phyloP scores from a whole-genome alignment of 129 eudicot species.

The Heracleum sosnowskyi region DNA sequence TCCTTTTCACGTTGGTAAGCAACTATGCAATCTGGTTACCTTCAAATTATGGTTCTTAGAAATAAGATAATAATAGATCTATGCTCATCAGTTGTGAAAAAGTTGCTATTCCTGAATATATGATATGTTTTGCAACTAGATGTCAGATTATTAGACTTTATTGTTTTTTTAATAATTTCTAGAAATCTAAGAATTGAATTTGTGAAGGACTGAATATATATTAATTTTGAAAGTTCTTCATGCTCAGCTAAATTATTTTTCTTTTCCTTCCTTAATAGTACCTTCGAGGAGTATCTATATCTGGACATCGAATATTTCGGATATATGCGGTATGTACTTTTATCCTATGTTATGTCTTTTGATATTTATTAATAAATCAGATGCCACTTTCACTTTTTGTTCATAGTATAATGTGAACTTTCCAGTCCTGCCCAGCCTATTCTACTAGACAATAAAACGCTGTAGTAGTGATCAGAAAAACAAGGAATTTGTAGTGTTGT shows the following conservation, averaged over 20 bases:
- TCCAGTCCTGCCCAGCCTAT: neutral
- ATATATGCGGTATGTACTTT: conserved; percentile 72
- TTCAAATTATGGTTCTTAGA: neutral
- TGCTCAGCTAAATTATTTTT: neutral
- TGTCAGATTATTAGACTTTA: neutral
- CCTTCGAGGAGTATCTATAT: conserved; percentile 68
- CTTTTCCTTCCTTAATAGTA: conserved; percentile 41
- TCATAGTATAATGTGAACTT: neutral
- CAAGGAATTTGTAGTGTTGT: neutral
- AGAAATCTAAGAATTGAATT: neutral
- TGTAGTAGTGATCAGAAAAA: neutral
- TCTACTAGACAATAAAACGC: neutral
- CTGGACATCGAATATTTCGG: conserved; percentile 66
- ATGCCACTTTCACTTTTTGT: neutral
- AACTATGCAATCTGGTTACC: neutral
- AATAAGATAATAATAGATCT: neutral
- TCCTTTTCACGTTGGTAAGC: conserved; percentile 84
- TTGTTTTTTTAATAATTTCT: neutral
- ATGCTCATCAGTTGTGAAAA: neutral
- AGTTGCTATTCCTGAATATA: neutral
- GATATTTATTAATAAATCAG: neutral
- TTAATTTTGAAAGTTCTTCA: neutral
- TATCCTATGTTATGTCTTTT: neutral
- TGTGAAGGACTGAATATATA: neutral
- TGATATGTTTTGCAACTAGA: neutral